Base-by-base conservation (phyloP, 305 asterid species). In the Solanum aculeatissimum region DNA sequence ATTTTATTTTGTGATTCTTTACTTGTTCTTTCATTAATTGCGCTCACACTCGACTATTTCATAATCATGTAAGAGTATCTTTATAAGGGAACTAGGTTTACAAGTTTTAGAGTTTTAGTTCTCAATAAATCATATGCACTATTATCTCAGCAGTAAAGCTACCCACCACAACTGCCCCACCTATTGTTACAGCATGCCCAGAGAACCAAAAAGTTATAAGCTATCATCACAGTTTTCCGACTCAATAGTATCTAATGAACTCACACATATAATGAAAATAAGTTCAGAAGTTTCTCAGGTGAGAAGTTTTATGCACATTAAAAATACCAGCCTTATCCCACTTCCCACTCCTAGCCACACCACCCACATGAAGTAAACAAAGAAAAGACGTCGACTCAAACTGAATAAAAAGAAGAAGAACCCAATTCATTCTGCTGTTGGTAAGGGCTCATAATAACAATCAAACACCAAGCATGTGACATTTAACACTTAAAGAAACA, bases 401-500 rank as follows among this genome's bases (percentile, higher is more conserved):
- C 32, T 4, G 35, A 60, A 60, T 5, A 25, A 14, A 13, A 62
- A 62, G 23, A 66, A 72, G 21, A 21, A 23, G 40, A 45, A 45
- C 23, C 10, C 40, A 45, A 45, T 14, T 74, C 82, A 77, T 49
- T 77, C 57, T 29, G 45, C n/a, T 47, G 81, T 47, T 74, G 42
- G n/a, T 27, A 51, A 51, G 58, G 82, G 63, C 51, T 32, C 63
- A 49, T 27, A 49, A 23, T 49, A 77, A 77, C 45, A 49, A 81
- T 21, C 66, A 62, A 60, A 42, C 25, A 82, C 51, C 58, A 42
- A 62, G 54, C 77, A 81, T 16, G 60, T 12, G 70, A 74, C 83
- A 57, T 82, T 80, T 69, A 53, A 42, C 25, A 94, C 98, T 96
- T 90, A 32, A 40, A 25, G 81, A 74, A 74, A 74, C 42, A 47